phyloP scores from a whole-genome alignment of 169 alveolate species.

The Eimeria sp. region DNA sequence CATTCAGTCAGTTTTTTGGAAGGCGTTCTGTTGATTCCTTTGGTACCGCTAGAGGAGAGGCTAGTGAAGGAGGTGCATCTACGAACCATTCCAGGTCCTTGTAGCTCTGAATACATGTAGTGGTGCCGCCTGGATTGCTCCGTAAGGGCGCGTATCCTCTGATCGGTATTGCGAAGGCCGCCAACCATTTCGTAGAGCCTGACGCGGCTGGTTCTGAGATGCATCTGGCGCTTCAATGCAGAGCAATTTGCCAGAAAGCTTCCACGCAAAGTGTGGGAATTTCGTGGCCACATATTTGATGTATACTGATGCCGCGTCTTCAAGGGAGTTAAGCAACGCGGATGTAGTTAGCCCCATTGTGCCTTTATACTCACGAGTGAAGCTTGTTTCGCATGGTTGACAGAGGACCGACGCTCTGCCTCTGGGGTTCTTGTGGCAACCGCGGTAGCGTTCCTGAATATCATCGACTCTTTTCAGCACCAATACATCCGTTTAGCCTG shows the following conservation, averaged over 20 bases:
- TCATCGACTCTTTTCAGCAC: neutral
- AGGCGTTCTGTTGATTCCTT: neutral
- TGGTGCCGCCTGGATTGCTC: conserved; percentile 33
- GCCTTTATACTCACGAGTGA: neutral
- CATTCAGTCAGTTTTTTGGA: neutral
- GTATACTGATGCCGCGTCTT: neutral
- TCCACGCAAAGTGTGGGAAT: neutral
- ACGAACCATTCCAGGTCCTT: conserved; percentile 14
- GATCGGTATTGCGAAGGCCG: neutral
- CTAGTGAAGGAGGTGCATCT: conserved; percentile 21
- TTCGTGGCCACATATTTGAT: no score
- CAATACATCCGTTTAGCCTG: neutral
- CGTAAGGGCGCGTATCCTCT: conserved; percentile 31
- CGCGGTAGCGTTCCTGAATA: conserved; percentile 41
- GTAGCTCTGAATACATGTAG: conserved; percentile 41
- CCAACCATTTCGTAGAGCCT: conserved; percentile 65
- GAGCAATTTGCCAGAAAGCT: neutral
- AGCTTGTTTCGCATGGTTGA: conserved; percentile 27
- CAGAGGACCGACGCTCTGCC: conserved; percentile 45
- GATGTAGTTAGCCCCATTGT: neutral
- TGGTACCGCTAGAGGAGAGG: neutral
- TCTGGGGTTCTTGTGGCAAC: conserved; percentile 58
- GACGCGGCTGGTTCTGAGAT: conserved; percentile 50
- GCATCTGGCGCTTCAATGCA: neutral
- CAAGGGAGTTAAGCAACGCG: neutral